A percentile compares a stretch with the other conserved stretches of the same genome.
Evolutionary conservation across 2,329 filamentous ascomycete species (phyloP).

Genomic region (Myriosclerotinia scirpicola): DNA sequence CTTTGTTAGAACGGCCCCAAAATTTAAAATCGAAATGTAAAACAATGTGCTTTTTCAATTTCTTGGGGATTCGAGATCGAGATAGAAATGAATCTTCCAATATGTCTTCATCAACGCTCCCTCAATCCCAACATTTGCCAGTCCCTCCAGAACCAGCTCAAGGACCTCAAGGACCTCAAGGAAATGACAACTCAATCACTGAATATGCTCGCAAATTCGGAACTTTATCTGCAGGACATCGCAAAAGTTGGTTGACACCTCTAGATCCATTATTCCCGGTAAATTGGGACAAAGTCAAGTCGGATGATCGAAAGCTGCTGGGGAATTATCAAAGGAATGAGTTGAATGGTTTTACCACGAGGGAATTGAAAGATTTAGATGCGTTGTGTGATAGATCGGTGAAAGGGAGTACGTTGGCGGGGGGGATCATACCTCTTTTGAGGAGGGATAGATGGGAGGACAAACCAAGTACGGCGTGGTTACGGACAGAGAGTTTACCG

Average conservation of each 20-base stretch:
- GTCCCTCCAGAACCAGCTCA: background rate
- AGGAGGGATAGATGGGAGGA: conserved; percentile 9
- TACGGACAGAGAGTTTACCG: background rate
- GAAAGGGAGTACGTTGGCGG: background rate
- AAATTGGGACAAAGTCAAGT: background rate
- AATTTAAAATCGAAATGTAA: background rate
- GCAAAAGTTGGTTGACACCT: conserved; percentile 7
- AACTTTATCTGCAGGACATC: background rate
- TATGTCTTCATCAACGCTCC: background rate
- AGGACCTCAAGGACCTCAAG: background rate
- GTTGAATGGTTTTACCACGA: background rate
- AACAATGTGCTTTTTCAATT: background rate
- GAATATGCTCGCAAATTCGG: background rate
- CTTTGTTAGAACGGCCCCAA: background rate
- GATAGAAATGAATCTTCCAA: background rate
- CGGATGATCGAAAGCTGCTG: background rate
- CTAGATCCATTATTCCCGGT: background rate
- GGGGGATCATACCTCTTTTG: background rate
- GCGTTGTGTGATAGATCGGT: background rate
- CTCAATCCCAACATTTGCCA: background rate
- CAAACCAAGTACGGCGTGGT: conserved; percentile 8
- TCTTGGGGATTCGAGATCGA: background rate
- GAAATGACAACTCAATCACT: background rate
- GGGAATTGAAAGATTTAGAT: conserved; percentile 18
- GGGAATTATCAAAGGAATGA: background rate